Conservation (phyloP, 2,329 filamentous ascomycete genomes). For the Phyllosticta citriasiana region DNA sequence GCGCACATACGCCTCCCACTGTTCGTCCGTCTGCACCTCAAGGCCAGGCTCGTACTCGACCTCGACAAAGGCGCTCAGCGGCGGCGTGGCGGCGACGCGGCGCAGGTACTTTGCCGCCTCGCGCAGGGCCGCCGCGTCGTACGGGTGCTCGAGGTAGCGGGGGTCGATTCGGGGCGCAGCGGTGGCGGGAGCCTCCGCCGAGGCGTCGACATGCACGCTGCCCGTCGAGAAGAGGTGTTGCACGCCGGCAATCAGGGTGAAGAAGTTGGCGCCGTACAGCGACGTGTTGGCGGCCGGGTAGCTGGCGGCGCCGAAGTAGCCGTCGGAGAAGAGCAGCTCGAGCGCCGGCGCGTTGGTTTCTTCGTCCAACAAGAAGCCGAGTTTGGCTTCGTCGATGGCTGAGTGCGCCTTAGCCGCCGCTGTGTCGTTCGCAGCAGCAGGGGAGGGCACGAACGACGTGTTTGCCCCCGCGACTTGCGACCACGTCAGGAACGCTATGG, state of each 20-base stretch:
- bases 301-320: slow-evolving; percentile 34
- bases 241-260: slow-evolving; percentile 25
- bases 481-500: not conserved
- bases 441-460: not conserved
- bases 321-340: slow-evolving; percentile 37
- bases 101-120: slow-evolving; percentile 11
- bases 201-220: slow-evolving; percentile 16
- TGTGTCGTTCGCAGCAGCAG: not conserved
- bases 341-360: slow-evolving; percentile 28
- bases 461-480: not conserved
- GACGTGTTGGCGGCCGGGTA: slow-evolving; percentile 15
- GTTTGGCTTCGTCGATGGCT: slow-evolving; percentile 16
- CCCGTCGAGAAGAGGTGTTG: slow-evolving; percentile 24
- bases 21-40: slow-evolving; percentile 8
- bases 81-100: slow-evolving; percentile 11
- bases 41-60: slow-evolving; percentile 2
- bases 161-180: slow-evolving; percentile 21
- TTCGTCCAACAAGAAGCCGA: slow-evolving; percentile 29
- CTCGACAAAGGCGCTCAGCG: slow-evolving; percentile 9
- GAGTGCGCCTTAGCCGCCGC: not conserved
- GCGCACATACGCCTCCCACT: slow-evolving; percentile 13
- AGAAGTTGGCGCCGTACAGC: slow-evolving; percentile 17
- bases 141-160: slow-evolving; percentile 20
- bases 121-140: slow-evolving; percentile 18
- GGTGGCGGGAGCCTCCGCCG: not conserved